phyloP scores from a whole-genome alignment of 352 stramenopile species.

The Phytopythium sindhum region DNA sequence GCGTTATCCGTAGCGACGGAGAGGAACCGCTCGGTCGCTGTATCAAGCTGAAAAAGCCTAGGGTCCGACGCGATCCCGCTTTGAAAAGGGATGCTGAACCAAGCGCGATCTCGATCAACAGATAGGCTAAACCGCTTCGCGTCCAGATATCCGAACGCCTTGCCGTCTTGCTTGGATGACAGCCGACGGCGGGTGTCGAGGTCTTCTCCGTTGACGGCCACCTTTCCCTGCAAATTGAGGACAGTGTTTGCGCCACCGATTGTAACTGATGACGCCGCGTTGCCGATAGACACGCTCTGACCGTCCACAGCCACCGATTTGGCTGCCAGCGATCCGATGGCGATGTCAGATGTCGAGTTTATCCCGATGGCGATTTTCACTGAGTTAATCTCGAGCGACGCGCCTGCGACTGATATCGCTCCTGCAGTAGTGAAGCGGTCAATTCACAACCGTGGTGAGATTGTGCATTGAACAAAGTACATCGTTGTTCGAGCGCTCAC shows the following conservation, averaged over 20 bases:
- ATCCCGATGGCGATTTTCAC: conserved; percentile 27
- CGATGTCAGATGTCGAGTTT: conserved; percentile 29
- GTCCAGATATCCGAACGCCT: conserved; percentile 33
- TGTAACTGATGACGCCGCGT: conserved; percentile 17
- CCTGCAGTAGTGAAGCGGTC: background rate
- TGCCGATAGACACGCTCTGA: conserved; percentile 20
- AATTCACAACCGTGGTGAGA: background rate
- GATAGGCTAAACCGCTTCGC: conserved; percentile 19
- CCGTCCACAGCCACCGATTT: conserved; percentile 17
- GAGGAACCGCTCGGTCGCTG: conserved; percentile 19
- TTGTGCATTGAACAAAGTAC: background rate
- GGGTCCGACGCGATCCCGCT: conserved; percentile 27
- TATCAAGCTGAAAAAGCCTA: conserved; percentile 18
- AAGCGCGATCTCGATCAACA: conserved; percentile 2
- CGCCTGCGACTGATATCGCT: background rate
- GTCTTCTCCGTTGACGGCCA: conserved; percentile 54
- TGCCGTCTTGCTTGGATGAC: background rate
- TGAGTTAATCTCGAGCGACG: conserved; percentile 19
- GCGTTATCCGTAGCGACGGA: conserved; percentile 2
- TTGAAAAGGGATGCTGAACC: conserved; percentile 31
- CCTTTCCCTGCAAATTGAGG: conserved; percentile 40
- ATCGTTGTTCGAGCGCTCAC: conserved; percentile 10
- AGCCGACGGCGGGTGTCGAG: conserved; percentile 30
- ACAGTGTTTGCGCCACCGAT: conserved; percentile 24
- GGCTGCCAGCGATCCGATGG: conserved; percentile 24